Evolutionary conservation across 1,284 basidiomycete genomes (phyloP).

Genomic region (Fistulinella cinereoalba): DNA sequence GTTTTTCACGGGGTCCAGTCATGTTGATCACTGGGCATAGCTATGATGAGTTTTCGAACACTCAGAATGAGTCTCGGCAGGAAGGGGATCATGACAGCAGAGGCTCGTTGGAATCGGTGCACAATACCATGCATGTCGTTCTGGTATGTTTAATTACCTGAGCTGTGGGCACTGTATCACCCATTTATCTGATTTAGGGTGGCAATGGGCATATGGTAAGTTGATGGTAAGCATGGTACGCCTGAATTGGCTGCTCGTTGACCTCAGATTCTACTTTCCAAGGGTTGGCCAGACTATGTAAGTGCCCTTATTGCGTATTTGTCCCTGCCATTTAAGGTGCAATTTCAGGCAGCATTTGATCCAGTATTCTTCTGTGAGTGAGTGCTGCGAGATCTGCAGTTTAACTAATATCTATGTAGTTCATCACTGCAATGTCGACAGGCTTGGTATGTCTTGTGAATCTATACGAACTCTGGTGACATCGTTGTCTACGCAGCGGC

Average conservation of each 20-base stretch:
- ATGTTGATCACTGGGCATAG: slow-evolving; percentile 4
- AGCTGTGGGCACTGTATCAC: background rate
- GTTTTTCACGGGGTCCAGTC: background rate
- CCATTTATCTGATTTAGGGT: slow-evolving; percentile 9
- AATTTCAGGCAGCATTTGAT: slow-evolving; percentile 21
- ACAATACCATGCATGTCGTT: slow-evolving; percentile 13
- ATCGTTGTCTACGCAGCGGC: slow-evolving; percentile 14
- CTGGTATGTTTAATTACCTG: slow-evolving; percentile 11
- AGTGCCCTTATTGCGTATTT: background rate
- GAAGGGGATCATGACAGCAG: slow-evolving; percentile 5
- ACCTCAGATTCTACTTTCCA: background rate
- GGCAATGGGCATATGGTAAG: slow-evolving; percentile 26
- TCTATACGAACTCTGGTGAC: background rate
- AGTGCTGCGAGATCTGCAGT: background rate
- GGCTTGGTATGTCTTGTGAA: slow-evolving; percentile 14
- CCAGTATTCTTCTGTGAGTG: slow-evolving; percentile 26
- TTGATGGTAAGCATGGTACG: no score
- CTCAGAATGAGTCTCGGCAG: slow-evolving; percentile 15
- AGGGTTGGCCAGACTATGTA: slow-evolving; percentile 24
- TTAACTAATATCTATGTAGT: slow-evolving; percentile 10
- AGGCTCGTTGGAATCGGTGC: slow-evolving; percentile 19
- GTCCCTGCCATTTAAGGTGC: background rate
- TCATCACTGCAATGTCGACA: slow-evolving; percentile 26
- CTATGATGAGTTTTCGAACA: slow-evolving; percentile 27
- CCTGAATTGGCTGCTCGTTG: background rate